Conservation (phyloP, 768 basidiomycete genomes). For the Naganishia friedmannii region DNA sequence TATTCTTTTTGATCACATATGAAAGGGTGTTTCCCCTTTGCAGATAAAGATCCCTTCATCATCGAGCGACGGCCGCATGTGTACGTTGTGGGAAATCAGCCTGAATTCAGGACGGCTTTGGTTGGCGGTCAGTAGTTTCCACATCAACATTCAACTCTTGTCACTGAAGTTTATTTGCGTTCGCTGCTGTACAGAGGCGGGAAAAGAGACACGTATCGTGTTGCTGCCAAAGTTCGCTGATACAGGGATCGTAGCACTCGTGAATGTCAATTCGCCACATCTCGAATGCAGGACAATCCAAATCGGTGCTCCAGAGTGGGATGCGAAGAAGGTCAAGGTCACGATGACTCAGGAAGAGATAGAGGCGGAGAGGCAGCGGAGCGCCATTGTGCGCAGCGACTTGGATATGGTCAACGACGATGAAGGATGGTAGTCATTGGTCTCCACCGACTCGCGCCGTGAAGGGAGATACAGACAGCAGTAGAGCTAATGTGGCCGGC, state of each 20-base stretch:
- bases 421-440: constrained; percentile 27
- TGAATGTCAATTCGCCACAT: constrained; percentile 65
- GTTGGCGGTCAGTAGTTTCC: constrained; percentile 55
- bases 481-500: background rate
- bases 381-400: constrained; percentile 30
- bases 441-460: background rate
- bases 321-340: constrained; percentile 53
- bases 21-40: constrained; percentile 87
- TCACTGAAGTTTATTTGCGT: background rate
- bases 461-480: background rate
- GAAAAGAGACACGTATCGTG: constrained; percentile 60
- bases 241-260: constrained; percentile 72
- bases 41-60: constrained; percentile 81
- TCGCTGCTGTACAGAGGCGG: constrained; percentile 30
- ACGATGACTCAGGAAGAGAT: constrained; percentile 36
- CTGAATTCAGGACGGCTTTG: constrained; percentile 71
- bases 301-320: constrained; percentile 50
- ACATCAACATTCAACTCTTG: constrained; percentile 38
- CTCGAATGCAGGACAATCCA: constrained; percentile 56
- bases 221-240: constrained; percentile 76
- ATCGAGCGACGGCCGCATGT: constrained; percentile 80
- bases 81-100: constrained; percentile 90
- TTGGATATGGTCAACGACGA: constrained; percentile 33
- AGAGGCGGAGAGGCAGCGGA: constrained; percentile 27
- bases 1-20: background rate